These are phyloP conservation scores for Silene latifolia DNA, from an alignment of 148 eudicot genomes.

Conservation along the genomic window DNA sequence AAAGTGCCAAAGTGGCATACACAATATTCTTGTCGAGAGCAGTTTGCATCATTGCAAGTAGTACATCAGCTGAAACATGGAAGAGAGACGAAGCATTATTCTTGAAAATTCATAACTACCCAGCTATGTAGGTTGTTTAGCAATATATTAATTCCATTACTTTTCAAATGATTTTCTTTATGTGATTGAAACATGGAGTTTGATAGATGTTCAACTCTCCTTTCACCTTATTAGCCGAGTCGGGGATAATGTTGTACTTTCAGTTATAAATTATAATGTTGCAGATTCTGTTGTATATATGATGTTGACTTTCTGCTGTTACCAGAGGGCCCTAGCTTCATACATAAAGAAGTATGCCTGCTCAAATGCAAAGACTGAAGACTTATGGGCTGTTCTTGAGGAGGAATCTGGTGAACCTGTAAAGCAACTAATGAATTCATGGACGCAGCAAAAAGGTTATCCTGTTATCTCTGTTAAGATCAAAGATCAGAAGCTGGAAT, in stretches of 20 bases:
- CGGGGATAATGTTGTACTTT: too few species aligned
- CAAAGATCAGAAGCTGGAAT: constrained; percentile 57
- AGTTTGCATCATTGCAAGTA: too few species aligned
- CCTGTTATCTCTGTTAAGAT: constrained; percentile 79
- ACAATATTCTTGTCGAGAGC: too few species aligned
- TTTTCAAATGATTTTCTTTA: background rate
- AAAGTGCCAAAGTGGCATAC: too few species aligned
- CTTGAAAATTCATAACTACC: background rate
- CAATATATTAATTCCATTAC: background rate
- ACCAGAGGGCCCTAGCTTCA: constrained; percentile 84
- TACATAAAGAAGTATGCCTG: constrained; percentile 77
- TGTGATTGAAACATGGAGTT: background rate
- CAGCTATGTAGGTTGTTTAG: background rate
- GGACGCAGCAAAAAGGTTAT: constrained; percentile 97
- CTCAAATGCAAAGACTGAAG: constrained; percentile 96
- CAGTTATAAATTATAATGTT: background rate
- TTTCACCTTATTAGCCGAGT: too few species aligned
- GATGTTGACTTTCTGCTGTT: constrained; percentile 8
- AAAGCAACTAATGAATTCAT: constrained; percentile 74
- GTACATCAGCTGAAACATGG: too few species aligned
- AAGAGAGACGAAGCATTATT: background rate
- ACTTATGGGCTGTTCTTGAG: constrained; percentile 90
- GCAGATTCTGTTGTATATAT: background rate
- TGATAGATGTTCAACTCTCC: too few species aligned
- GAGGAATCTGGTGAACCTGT: constrained; percentile 91